Evolutionary conservation across 225 moss, liverwort and hornwort genomes (phyloP).

Genomic region (Thuidium tamariscinum): DNA sequence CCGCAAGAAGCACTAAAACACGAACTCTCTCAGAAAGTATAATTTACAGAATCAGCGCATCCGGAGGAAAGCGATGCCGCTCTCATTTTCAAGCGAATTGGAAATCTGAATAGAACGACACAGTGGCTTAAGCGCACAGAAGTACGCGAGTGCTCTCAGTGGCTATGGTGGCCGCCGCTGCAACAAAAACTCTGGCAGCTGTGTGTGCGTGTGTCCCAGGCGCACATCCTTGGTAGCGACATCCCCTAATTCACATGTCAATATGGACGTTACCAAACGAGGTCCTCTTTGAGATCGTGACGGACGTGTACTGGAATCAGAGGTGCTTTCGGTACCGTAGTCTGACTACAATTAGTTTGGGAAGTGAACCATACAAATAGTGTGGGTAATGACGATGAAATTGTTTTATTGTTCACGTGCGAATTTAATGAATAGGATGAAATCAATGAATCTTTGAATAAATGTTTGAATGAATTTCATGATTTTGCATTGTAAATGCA

Average conservation of each 20-base stretch:
- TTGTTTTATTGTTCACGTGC: not conserved
- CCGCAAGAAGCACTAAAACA: not conserved
- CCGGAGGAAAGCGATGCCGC: not conserved
- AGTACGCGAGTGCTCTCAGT: not conserved
- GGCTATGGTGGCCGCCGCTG: conserved; percentile 8
- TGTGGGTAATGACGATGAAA: not conserved
- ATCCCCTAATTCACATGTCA: not conserved
- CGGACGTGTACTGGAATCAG: not conserved
- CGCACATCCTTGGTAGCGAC: not conserved
- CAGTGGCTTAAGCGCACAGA: not conserved
- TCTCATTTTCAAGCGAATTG: not conserved
- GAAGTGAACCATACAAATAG: not conserved
- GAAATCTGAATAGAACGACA: not conserved
- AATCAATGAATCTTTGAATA: not conserved
- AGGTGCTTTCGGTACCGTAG: not conserved
- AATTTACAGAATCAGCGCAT: not conserved
- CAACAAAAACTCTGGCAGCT: not conserved
- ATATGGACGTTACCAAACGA: not conserved
- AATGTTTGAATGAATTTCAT: too few relatives aligned
- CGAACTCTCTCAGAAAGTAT: not conserved
- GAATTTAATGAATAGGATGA: too few relatives aligned
- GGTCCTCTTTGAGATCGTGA: not conserved
- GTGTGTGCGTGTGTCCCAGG: too few relatives aligned
- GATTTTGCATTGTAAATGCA: not conserved
- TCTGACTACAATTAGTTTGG: not conserved